Percentiles rank a stretch among this genome's conserved stretches.
Evolutionary conservation across 805 yeast genomes (phyloP).

Genomic region (Pichia deserticola): DNA sequence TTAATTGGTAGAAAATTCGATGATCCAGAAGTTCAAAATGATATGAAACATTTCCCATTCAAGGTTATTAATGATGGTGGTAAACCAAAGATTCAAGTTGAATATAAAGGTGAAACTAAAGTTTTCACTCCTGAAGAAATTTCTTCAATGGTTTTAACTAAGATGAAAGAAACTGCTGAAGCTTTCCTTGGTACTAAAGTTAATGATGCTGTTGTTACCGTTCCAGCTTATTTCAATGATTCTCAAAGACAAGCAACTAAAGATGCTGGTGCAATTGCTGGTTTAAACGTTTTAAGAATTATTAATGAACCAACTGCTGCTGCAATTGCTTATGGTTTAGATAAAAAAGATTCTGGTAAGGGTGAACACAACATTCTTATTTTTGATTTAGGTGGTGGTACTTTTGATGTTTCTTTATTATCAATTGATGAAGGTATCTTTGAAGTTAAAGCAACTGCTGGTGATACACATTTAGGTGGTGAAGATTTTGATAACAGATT

Average conservation of each 20-base stretch:
- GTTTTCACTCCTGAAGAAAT: slow-evolving; percentile 91
- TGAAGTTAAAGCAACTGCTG: slow-evolving; percentile 92
- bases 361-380: slow-evolving; percentile 76
- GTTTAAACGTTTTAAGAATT: slow-evolving; percentile 88
- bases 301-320: slow-evolving; percentile 98
- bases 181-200: slow-evolving; percentile 78
- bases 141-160: slow-evolving; percentile 83
- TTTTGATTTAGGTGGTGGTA: slow-evolving; percentile 97
- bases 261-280: slow-evolving; percentile 96
- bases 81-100: slow-evolving; percentile 79
- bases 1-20: slow-evolving; percentile 83
- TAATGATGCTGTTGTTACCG: slow-evolving; percentile 90
- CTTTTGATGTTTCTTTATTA: slow-evolving; percentile 90
- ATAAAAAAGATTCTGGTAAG: slow-evolving; percentile 68
- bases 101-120: slow-evolving; percentile 78
- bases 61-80: slow-evolving; percentile 65
- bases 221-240: slow-evolving; percentile 95
- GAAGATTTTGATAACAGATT: slow-evolving; percentile 97
- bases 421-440: slow-evolving; percentile 94
- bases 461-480: slow-evolving; percentile 94
- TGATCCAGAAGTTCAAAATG: slow-evolving; percentile 77
- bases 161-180: slow-evolving; percentile 88
- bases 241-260: slow-evolving; percentile 98
- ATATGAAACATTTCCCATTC: slow-evolving; percentile 82
- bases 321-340: slow-evolving; percentile 94